These are phyloP conservation scores for Tolypocladium pustulatum DNA, from an alignment of 2,329 filamentous ascomycete genomes.

Conservation along the genomic window DNA sequence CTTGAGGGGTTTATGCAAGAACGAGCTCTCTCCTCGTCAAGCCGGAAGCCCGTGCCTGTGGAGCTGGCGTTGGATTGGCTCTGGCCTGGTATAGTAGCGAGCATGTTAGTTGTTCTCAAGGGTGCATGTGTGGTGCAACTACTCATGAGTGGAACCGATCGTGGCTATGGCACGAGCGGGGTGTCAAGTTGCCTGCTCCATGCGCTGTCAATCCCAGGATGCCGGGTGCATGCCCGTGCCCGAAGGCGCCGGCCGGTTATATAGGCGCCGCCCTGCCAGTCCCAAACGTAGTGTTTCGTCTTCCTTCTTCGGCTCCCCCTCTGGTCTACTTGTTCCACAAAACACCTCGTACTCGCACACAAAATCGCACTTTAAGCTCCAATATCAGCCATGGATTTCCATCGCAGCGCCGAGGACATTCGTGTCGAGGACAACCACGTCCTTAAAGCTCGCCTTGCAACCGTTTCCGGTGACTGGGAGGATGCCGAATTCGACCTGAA, in stretches of 20 bases:
- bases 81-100: neutral
- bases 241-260: neutral
- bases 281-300: too few relatives aligned
- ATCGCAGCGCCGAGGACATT: neutral
- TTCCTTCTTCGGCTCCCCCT: neutral
- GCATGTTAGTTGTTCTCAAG: neutral
- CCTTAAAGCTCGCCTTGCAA: neutral
- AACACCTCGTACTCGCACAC: neutral
- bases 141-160: neutral
- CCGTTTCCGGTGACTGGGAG: neutral
- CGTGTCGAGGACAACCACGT: neutral
- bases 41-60: neutral
- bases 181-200: neutral
- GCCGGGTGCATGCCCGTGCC: neutral
- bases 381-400: neutral
- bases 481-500: neutral
- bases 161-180: neutral
- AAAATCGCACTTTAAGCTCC: too few relatives aligned
- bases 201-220: neutral
- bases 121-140: neutral
- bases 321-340: neutral
- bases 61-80: neutral
- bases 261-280: neutral
- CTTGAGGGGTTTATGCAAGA: neutral
- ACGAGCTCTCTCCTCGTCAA: neutral